Base-by-base conservation (phyloP, 1,284 basidiomycete species). In the Dichomitus squalens region DNA sequence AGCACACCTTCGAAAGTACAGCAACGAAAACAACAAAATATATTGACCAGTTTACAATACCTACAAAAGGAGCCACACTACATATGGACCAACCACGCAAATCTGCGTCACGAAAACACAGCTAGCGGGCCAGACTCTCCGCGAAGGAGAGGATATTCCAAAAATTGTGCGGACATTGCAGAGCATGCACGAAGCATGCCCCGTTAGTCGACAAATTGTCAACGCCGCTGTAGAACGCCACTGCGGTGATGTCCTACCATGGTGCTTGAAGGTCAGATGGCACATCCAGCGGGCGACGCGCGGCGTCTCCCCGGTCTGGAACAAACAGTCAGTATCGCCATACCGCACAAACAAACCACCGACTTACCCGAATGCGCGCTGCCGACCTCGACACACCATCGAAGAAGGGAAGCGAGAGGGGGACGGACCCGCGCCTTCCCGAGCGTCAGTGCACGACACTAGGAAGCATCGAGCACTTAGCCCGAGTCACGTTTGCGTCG, bases 101-200 rank as follows among this genome's bases (percentile, higher is more conserved):
- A 46, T 60, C 56, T 60, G 44, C 51, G 31, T 44, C 53, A 39
- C 57, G 51, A 57, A 50, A 57, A 56, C 34, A 31, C 57, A 65
- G 58, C 61, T 58, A 59, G 52, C 41, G 25, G 21, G 34, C 23
- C 40, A 25, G 51, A 25, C 44, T 59, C 68, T 67, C 66, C 70
- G 43, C 70, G 60, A 72, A 68, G 70, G 67, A 68, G 65, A 62
- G 52, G 44, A 49, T 53, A 4, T 46, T 57, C 63, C 59, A 72
- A 72, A 72, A 70, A 70, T 71, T 71, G 49, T 58, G 66, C 66
- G 65, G 64, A 59, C 51, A 36, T n/a, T 51, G 39, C 39, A 54
- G 18, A 44, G 25, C 49, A 25, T 18, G 38, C 50, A 40, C 44
- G 18, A 58, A 40, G 55, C 51, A 41, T 50, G 20, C 49, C 40